Conservation (phyloP, 768 basidiomycete species). For the Amanita brunnescens region DNA sequence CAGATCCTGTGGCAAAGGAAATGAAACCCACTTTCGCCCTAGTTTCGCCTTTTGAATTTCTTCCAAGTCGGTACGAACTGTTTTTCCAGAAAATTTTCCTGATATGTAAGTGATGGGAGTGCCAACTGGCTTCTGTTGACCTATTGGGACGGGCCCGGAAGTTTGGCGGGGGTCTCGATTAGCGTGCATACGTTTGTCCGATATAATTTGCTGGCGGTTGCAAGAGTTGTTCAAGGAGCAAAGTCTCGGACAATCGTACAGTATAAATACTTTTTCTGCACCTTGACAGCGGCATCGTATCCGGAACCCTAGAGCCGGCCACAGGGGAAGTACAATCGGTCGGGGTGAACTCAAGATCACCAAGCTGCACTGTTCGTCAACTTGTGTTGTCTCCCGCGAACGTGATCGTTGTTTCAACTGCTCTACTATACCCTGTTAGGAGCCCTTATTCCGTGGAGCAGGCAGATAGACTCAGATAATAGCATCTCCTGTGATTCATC, state of each 20-base stretch:
- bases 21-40: constrained; percentile 48
- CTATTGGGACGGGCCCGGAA: constrained; percentile 15
- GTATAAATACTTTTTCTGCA: constrained; percentile 7
- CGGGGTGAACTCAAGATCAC: constrained; percentile 5
- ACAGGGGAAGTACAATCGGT: neutral
- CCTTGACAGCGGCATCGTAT: neutral
- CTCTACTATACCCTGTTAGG: neutral
- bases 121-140: constrained; percentile 21
- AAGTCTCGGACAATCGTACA: neutral
- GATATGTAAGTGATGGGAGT: constrained; percentile 36
- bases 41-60: constrained; percentile 62
- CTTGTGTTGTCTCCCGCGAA: neutral
- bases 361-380: constrained; percentile 5
- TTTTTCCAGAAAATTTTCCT: constrained; percentile 44
- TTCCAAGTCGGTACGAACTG: constrained; percentile 42
- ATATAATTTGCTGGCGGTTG: neutral
- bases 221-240: neutral
- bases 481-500: constrained; percentile 2
- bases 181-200: constrained; percentile 1
- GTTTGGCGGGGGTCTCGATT: constrained; percentile 25
- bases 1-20: constrained; percentile 3
- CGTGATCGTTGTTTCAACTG: constrained; percentile 1
- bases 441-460: constrained; percentile 1
- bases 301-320: neutral
- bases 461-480: constrained; percentile 1